Conservation (phyloP, 179 eudicot species). For the Heliamphora pulchella region DNA sequence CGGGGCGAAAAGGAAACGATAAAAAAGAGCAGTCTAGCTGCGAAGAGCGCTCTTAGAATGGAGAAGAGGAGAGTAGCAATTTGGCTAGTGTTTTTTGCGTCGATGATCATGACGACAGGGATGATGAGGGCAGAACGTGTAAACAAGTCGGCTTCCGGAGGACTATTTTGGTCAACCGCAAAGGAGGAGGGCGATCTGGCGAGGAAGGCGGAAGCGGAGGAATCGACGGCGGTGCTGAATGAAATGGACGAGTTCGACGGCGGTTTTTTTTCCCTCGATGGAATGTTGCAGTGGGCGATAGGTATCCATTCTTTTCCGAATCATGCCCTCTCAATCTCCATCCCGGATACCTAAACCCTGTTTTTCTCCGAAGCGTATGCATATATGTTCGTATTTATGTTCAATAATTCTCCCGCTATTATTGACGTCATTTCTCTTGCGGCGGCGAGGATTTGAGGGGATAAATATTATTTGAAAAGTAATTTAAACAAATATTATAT, state of each 20-base stretch:
- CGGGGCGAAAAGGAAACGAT: too few relatives aligned
- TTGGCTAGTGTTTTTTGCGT: slow-evolving; percentile 7
- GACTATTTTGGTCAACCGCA: slow-evolving; percentile 50
- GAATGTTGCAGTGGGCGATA: slow-evolving; percentile 94
- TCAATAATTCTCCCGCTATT: too few relatives aligned
- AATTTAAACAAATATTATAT: too few relatives aligned
- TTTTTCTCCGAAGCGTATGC: too few relatives aligned
- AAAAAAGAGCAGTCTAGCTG: too few relatives aligned
- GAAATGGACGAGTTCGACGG: slow-evolving; percentile 66
- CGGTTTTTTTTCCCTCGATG: slow-evolving; percentile 89
- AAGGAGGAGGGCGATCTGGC: slow-evolving; percentile 49
- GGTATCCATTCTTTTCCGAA: slow-evolving; percentile 34
- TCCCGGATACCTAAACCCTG: too few relatives aligned
- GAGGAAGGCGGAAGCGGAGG: slow-evolving; percentile 44
- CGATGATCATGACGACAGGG: slow-evolving; percentile 1
- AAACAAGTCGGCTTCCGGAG: slow-evolving; percentile 28
- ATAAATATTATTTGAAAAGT: too few relatives aligned
- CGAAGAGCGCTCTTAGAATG: not conserved
- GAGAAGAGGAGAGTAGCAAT: not conserved
- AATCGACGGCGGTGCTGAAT: slow-evolving; percentile 29
- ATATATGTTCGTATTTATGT: too few relatives aligned
- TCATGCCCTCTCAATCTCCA: too few relatives aligned
- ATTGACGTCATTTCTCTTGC: too few relatives aligned
- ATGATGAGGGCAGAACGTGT: slow-evolving; percentile 17
- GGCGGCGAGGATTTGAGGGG: too few relatives aligned